These are phyloP conservation scores for Papilionanthe hybrid DNA, from an alignment of 116 monocot genomes.

Conservation along the genomic window DNA sequence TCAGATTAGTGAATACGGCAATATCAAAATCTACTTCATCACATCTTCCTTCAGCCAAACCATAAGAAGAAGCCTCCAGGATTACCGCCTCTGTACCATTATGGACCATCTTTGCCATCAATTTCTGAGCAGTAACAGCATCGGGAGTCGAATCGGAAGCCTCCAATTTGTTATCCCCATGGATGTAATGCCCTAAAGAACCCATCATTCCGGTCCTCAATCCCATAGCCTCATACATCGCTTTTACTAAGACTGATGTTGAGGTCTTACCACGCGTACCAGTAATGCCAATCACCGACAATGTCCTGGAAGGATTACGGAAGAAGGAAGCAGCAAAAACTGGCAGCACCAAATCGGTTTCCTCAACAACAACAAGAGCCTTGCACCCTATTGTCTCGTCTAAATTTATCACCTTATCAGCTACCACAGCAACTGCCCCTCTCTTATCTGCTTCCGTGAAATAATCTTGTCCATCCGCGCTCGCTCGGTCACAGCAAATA, in stretches of 20 bases:
- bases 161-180: slow-evolving; percentile 69
- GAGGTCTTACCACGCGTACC: slow-evolving; percentile 70
- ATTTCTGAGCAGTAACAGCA: slow-evolving; percentile 56
- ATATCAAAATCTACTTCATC: slow-evolving; percentile 88
- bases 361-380: slow-evolving; percentile 88
- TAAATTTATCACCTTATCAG: slow-evolving; percentile 67
- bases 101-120: slow-evolving; percentile 93
- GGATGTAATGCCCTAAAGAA: slow-evolving; percentile 51
- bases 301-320: slow-evolving; percentile 56
- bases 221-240: slow-evolving; percentile 82
- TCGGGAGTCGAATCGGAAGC: slow-evolving; percentile 39
- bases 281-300: slow-evolving; percentile 76
- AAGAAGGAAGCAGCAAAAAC: slow-evolving; percentile 73
- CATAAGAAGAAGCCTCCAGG: slow-evolving; percentile 73
- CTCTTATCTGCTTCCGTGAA: slow-evolving; percentile 81
- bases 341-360: slow-evolving; percentile 45
- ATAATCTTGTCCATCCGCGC: slow-evolving; percentile 33
- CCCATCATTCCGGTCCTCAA: slow-evolving; percentile 75
- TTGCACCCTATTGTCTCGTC: slow-evolving; percentile 70
- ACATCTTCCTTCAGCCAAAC: slow-evolving; percentile 44
- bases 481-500: slow-evolving; percentile 42
- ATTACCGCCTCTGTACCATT: slow-evolving; percentile 85
- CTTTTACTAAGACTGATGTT: slow-evolving; percentile 65
- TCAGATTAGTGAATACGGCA: slow-evolving; percentile 80
- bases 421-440: slow-evolving; percentile 80